Conservation (phyloP, 108 stramenopile genomes). For the Asterionellopsis glacialis region DNA sequence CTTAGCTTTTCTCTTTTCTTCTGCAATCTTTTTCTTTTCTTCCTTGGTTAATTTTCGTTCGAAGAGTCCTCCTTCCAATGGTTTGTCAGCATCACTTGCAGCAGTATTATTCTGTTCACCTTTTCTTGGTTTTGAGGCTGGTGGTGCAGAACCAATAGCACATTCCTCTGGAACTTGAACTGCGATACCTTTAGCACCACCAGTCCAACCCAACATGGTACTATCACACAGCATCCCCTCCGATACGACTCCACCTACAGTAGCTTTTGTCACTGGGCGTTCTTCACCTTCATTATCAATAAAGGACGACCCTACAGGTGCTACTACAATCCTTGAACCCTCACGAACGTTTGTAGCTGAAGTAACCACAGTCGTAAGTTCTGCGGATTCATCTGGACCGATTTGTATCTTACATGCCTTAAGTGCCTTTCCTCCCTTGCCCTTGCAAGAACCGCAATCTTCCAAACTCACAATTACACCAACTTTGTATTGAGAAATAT, state of each 20-base stretch:
- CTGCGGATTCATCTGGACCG: conserved; percentile 29
- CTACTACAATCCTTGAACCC: conserved; percentile 21
- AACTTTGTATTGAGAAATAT: conserved; percentile 76
- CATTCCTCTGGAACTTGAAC: conserved; percentile 63
- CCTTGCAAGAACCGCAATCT: conserved; percentile 36
- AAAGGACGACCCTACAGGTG: conserved; percentile 11
- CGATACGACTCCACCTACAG: conserved; percentile 71
- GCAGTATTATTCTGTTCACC: conserved; percentile 14
- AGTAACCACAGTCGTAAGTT: conserved; percentile 59
- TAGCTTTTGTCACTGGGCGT: conserved; percentile 54
- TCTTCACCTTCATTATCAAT: conserved; percentile 64
- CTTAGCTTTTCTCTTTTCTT: conserved; percentile 55
- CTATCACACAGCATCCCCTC: conserved; percentile 93
- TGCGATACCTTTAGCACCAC: conserved; percentile 72
- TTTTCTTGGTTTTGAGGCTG: conserved; percentile 66
- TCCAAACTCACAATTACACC: conserved; percentile 53
- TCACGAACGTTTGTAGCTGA: conserved; percentile 73
- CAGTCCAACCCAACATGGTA: conserved; percentile 83
- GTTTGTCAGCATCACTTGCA: conserved; percentile 11
- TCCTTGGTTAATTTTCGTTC: conserved; percentile 87
- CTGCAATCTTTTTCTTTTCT: conserved; percentile 83
- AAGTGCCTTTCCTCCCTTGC: conserved; percentile 40
- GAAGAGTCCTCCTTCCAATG: conserved; percentile 53
- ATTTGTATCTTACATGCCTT: conserved; percentile 37
- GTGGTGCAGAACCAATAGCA: conserved; percentile 58